Evolutionary conservation across 2,329 filamentous ascomycete genomes (phyloP), one percentile per base, ranked within the genome.

Genomic region (Trichoderma sp.): DNA sequence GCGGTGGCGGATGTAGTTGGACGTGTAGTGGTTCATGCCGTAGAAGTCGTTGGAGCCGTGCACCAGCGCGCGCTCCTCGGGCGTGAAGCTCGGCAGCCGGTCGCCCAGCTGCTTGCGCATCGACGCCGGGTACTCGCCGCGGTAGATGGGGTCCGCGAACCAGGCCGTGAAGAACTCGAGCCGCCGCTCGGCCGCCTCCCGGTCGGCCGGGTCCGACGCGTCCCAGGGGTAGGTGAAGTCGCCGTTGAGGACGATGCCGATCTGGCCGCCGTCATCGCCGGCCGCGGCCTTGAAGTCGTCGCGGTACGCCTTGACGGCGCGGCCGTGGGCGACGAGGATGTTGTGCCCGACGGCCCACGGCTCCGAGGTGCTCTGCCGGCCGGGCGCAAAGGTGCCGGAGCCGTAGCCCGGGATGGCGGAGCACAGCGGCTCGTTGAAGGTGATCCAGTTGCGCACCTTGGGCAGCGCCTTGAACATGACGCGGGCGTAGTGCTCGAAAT

Each of bases 11-110:
- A 96, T 88, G 79, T 91, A 96, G 82, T 95, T 91, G 73, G 91
- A 90, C 58, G 91, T 93, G 82, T 96, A 96, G 82, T 93, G 90
- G 82, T 96, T 96, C 91, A 94, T 94, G 76, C 91, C 92, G 77
- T 96, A 96, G 78, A 96, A 96, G 81, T 96, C 92, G 76, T 95
- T 95, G 74, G 89, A 92, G n/a, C 90, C 91, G 72, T 89, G 83
- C 52, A 96, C 87, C n/a, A 95, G 81, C 2, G 85, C 85, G 26
- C 81, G 77, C 74, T 96, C 91, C 69, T 91, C 90, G 0, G 83
- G 77, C 0, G 90, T 92, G 76, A 91, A 95, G 51, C 82, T 80
- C 5, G 92, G 92, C 55, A 96, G 83, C 15, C 91, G 87, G 74
- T 89, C 83, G 64, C 92, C 91, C 19, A 96, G 87, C 80, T 96